phyloP scores from a whole-genome alignment of 116 monocot species.

The Papilionanthe hybrid region DNA sequence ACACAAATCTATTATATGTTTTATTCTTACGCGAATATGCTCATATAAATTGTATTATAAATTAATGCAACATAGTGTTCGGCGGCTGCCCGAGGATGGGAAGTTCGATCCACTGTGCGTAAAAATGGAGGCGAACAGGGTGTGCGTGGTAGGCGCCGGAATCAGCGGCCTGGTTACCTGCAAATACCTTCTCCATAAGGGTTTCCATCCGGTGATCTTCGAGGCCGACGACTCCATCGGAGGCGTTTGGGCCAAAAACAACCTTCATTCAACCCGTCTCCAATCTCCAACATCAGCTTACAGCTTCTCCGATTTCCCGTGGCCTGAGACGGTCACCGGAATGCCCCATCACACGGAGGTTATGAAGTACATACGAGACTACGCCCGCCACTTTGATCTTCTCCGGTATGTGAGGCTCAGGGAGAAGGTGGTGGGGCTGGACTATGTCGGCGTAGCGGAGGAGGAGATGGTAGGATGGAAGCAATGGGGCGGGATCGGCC shows the following conservation, averaged over 20 bases:
- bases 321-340: slow-evolving; percentile 38
- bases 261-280: slow-evolving; percentile 46
- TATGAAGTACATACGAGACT: slow-evolving; percentile 44
- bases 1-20: no score
- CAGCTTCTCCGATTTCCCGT: slow-evolving; percentile 68
- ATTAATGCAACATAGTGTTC: no score
- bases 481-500: slow-evolving; percentile 46
- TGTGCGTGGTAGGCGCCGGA: slow-evolving; percentile 58
- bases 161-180: slow-evolving; percentile 62
- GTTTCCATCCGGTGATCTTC: slow-evolving; percentile 54
- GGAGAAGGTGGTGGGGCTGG: slow-evolving; percentile 32
- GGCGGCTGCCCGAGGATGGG: no score
- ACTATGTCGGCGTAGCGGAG: slow-evolving; percentile 46
- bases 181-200: slow-evolving; percentile 52
- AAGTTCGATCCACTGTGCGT: no score
- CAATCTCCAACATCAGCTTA: slow-evolving; percentile 38
- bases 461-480: slow-evolving; percentile 58
- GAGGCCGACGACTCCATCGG: slow-evolving; percentile 45
- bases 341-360: slow-evolving; percentile 35
- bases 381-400: slow-evolving; percentile 45
- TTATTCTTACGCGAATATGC: no score
- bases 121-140: slow-evolving; percentile 17
- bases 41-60: no score
- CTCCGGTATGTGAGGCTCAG: slow-evolving; percentile 33
- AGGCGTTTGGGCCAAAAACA: slow-evolving; percentile 53